phyloP scores from a whole-genome alignment of 108 stramenopile species.

The Mediolabrus comicus region DNA sequence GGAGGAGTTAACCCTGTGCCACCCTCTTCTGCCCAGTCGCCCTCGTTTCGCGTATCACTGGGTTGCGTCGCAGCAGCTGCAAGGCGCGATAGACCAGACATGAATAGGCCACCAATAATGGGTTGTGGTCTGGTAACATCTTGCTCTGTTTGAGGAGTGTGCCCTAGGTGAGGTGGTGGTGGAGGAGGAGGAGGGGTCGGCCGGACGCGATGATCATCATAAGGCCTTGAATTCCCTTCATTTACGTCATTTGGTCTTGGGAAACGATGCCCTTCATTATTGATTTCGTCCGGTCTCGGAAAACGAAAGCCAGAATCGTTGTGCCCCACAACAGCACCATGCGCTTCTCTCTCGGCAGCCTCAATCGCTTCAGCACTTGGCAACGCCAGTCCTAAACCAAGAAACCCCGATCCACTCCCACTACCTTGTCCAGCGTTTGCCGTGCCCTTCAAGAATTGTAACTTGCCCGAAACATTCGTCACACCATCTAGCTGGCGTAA shows the following conservation, averaged over 20 bases:
- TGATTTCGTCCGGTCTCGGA: background rate
- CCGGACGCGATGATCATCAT: background rate
- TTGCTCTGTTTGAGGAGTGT: background rate
- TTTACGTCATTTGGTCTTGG: background rate
- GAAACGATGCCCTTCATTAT: background rate
- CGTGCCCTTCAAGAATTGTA: conserved; percentile 16
- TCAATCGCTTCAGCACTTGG: conserved; percentile 47
- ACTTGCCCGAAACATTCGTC: conserved; percentile 41
- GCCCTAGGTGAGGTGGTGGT: conserved; percentile 14
- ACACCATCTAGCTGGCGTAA: conserved; percentile 43
- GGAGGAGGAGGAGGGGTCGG: conserved; percentile 9
- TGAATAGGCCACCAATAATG: conserved; percentile 73
- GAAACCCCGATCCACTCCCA: conserved; percentile 3
- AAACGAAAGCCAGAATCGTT: conserved; percentile 9
- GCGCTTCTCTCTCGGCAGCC: conserved; percentile 36
- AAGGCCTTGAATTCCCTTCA: background rate
- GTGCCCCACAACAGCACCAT: background rate
- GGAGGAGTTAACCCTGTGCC: conserved; percentile 37
- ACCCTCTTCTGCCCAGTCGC: conserved; percentile 4
- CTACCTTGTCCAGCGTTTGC: background rate
- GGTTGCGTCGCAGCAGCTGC: conserved; percentile 67
- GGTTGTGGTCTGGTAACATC: conserved; percentile 54
- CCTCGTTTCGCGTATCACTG: conserved; percentile 24
- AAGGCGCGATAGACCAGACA: conserved; percentile 62
- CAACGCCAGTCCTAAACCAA: conserved; percentile 32